Base-by-base conservation (phyloP, 2,329 filamentous ascomycete species). In the Colletotrichum sp. region DNA sequence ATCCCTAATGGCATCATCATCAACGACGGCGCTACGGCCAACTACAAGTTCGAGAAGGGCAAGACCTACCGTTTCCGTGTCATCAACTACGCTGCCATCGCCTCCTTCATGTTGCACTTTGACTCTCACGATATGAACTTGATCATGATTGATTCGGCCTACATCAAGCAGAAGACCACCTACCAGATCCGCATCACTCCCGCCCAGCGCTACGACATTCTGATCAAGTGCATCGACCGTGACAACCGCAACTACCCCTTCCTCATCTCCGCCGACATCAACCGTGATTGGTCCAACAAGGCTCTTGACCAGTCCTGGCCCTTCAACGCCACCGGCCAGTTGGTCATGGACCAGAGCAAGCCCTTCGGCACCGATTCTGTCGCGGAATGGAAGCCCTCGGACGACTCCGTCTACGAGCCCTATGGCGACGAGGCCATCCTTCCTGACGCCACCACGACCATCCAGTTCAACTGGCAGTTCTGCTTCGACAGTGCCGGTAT, bases 331-430 rank as follows among this genome's bases (percentile, higher is more conserved):
- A 89, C 87, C 0, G 87, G 86, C 5, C 82, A 86, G 72, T 81
- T 89, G 7, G 81, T 88, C 21, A 85, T 84, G 77, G 80, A 87
- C 69, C 68, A 79, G 0, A 77, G 76, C 18, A 79, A 81, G 34
- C 76, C 82, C 18, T 80, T 80, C 52, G 77, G 78, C 48, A 75
- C 77, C 24, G 80, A 85, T 5, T 79, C 82, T 6, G 82, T 87
- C 21, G 62, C 81, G 18, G 74, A 77, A 21, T 87, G 83, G 78
- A 74, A 89, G 55, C 92, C 92, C 2, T 89, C 90, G 72, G 92
- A 95, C 79, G 93, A 95, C 77, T 87, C 90, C 36, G 84, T 83
- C 2, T 88, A 95, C 12, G 84, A 89, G 21, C 90, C 93, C 0
- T 83, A 88, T 58, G 90, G 94, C 78, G 85, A 86, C 7, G 81